phyloP scores from a whole-genome alignment of 768 basidiomycete species.

The Boletus huronensis region DNA sequence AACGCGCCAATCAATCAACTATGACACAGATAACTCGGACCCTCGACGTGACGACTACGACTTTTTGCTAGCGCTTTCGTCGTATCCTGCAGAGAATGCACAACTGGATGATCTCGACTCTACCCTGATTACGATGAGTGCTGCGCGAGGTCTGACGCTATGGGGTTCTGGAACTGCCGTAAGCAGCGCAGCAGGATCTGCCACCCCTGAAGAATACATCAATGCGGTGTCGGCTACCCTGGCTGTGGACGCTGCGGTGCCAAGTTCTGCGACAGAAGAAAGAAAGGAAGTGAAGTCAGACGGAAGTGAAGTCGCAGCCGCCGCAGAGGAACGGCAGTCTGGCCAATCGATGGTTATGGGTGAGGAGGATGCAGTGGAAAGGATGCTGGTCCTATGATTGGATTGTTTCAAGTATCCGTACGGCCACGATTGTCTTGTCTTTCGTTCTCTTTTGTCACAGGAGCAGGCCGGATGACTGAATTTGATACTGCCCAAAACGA shows the following conservation, averaged over 20 bases:
- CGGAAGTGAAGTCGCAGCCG: not conserved
- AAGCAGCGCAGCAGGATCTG: not conserved
- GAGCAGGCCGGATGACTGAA: not conserved
- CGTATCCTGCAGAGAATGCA: constrained; percentile 38
- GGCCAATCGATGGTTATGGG: not conserved
- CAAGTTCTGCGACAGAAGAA: not conserved
- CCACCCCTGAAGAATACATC: not conserved
- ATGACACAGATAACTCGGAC: constrained; percentile 11
- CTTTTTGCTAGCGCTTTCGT: constrained; percentile 43
- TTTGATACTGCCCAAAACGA: constrained; percentile 4
- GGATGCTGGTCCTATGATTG: constrained; percentile 16
- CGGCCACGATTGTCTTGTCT: not conserved
- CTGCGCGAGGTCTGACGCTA: constrained; percentile 48
- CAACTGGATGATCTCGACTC: constrained; percentile 49
- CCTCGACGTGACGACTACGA: constrained; percentile 47
- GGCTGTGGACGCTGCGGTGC: not conserved
- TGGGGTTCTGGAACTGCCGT: constrained; percentile 33
- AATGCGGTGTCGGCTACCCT: not conserved
- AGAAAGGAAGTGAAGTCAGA: not conserved
- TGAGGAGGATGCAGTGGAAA: constrained; percentile 24
- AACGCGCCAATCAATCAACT: constrained; percentile 13
- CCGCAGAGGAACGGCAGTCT: not conserved
- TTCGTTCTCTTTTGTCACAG: not conserved
- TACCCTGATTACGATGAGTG: constrained; percentile 42
- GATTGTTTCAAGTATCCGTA: not conserved